phyloP scores from a whole-genome alignment of 345 rosid genomes.

The Melaleuca quinquenervia region DNA sequence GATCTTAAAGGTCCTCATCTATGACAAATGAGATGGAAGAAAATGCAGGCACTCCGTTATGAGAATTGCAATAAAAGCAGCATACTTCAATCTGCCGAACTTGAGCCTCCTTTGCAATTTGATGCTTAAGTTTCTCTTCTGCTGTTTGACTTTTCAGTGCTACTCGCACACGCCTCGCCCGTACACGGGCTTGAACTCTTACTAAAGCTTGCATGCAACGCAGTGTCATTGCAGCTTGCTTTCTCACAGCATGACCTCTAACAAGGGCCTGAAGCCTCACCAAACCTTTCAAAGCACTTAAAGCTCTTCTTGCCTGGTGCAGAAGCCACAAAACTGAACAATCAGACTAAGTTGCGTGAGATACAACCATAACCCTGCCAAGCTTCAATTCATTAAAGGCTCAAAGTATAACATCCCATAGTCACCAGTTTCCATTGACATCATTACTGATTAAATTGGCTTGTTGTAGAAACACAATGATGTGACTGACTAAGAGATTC shows the following conservation, averaged over 20 bases:
- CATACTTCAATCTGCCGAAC: conserved; percentile 88
- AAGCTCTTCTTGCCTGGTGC: conserved; percentile 90
- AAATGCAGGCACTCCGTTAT: neutral
- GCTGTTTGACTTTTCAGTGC: conserved; percentile 82
- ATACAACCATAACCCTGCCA: neutral
- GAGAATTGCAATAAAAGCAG: neutral
- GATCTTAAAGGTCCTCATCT: neutral
- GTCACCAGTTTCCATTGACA: neutral
- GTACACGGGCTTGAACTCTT: conserved; percentile 97
- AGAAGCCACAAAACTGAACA: neutral
- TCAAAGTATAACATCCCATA: neutral
- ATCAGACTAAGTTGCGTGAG: neutral
- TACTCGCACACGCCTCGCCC: conserved; percentile 89
- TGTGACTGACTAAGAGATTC: neutral
- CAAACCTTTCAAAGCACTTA: conserved; percentile 87
- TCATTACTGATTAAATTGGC: neutral
- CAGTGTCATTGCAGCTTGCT: conserved; percentile 97
- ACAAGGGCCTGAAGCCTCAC: conserved; percentile 98
- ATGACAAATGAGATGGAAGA: neutral
- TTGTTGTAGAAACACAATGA: neutral
- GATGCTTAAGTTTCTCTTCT: conserved; percentile 66
- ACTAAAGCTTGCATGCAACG: conserved; percentile 99
- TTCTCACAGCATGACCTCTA: conserved; percentile 95
- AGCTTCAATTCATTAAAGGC: neutral
- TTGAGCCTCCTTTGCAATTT: conserved; percentile 63